phyloP scores from a whole-genome alignment of 2,329 filamentous ascomycete species.

The Colletotrichum costaricense region DNA sequence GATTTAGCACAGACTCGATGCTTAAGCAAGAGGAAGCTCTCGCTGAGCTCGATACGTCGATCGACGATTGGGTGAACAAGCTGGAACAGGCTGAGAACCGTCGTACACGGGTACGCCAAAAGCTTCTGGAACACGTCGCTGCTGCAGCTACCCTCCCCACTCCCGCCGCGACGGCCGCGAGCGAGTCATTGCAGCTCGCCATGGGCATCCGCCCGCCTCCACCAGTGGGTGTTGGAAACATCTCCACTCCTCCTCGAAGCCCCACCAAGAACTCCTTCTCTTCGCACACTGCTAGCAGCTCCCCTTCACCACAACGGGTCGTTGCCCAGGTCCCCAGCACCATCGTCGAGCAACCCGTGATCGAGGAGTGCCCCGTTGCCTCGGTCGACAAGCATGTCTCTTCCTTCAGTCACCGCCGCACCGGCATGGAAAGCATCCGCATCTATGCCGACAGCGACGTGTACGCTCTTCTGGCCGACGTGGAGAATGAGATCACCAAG shows the following conservation, averaged over 20 bases:
- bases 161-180: constrained; percentile 44
- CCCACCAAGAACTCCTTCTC: constrained; percentile 59
- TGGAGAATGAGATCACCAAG: constrained; percentile 69
- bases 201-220: constrained; percentile 49
- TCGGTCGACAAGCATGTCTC: constrained; percentile 40
- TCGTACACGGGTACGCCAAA: constrained; percentile 79
- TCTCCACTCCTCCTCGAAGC: constrained; percentile 69
- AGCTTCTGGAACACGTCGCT: constrained; percentile 84
- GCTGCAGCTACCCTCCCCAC: constrained; percentile 70
- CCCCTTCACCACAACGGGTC: constrained; percentile 62
- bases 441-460: constrained; percentile 77
- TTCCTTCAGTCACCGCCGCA: constrained; percentile 45
- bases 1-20: constrained; percentile 80
- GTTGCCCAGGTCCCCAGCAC: constrained; percentile 67
- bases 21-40: constrained; percentile 85
- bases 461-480: constrained; percentile 74
- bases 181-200: constrained; percentile 55
- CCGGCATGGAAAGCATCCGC: constrained; percentile 72
- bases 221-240: constrained; percentile 49
- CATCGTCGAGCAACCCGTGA: constrained; percentile 64
- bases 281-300: constrained; percentile 49
- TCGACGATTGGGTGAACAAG: constrained; percentile 84
- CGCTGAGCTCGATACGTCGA: constrained; percentile 79
- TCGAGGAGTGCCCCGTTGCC: constrained; percentile 51
- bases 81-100: constrained; percentile 85